A percentile compares a stretch with the other conserved stretches of the same genome.
Conservation (phyloP, 208 protist genomes). For the Trypanosoma melophagium region DNA sequence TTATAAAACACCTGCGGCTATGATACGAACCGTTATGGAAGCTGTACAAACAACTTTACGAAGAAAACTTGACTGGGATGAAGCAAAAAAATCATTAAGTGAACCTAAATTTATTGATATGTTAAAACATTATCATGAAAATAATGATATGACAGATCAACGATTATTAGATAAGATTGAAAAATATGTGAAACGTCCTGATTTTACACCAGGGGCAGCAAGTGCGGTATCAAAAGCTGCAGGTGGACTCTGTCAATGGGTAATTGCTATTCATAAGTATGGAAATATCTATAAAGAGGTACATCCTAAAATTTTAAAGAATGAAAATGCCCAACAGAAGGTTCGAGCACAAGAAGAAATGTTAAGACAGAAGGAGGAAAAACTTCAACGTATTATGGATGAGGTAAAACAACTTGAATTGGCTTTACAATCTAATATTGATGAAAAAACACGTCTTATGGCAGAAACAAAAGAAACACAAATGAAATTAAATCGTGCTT, state of each 20-base stretch:
- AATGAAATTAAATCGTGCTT: slow-evolving; percentile 95
- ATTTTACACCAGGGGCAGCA: slow-evolving; percentile 92
- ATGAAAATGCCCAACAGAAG: slow-evolving; percentile 92
- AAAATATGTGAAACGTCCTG: slow-evolving; percentile 92
- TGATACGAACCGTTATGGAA: slow-evolving; percentile 96
- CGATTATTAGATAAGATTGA: slow-evolving; percentile 93
- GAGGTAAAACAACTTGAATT: slow-evolving; percentile 91
- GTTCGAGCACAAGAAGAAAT: slow-evolving; percentile 94
- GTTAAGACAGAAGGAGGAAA: slow-evolving; percentile 91
- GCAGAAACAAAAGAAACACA: slow-evolving; percentile 93
- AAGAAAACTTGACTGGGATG: slow-evolving; percentile 93
- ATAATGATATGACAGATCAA: slow-evolving; percentile 95
- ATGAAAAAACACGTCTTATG: slow-evolving; percentile 93
- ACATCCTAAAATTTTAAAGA: slow-evolving; percentile 95
- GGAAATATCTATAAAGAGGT: slow-evolving; percentile 96
- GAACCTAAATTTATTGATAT: slow-evolving; percentile 96
- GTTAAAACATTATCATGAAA: slow-evolving; percentile 97
- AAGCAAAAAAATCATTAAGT: slow-evolving; percentile 96
- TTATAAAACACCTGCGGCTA: slow-evolving; percentile 94
- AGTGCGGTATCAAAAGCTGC: slow-evolving; percentile 95
- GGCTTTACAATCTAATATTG: slow-evolving; percentile 88
- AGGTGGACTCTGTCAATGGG: slow-evolving; percentile 97
- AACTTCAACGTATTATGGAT: slow-evolving; percentile 92
- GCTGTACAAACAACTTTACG: slow-evolving; percentile 96
- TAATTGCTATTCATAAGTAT: slow-evolving; percentile 97